Conservation (phyloP, 2,329 filamentous ascomycete genomes). For the Emergomyces orientalis region DNA sequence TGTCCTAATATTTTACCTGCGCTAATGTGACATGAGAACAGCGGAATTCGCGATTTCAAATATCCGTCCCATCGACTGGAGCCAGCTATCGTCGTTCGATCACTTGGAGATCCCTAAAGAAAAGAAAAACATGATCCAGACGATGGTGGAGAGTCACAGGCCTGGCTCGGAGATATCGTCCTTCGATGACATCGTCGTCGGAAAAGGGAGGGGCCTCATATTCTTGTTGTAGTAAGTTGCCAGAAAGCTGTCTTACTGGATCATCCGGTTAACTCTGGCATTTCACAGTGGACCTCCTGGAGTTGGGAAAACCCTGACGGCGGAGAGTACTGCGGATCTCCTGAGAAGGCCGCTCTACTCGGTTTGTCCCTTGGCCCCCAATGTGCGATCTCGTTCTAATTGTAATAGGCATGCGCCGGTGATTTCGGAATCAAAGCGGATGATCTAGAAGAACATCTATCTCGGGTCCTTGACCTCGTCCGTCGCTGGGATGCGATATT, state of each 20-base stretch:
- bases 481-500: constrained; percentile 45
- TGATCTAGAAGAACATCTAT: constrained; percentile 38
- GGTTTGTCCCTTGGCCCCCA: constrained; percentile 27
- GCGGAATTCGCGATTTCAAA: constrained; percentile 31
- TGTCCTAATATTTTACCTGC: not conserved
- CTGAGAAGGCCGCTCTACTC: constrained; percentile 44
- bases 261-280: not conserved
- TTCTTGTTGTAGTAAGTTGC: constrained; percentile 34
- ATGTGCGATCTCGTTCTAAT: not conserved
- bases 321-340: constrained; percentile 43
- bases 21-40: not conserved
- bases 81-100: constrained; percentile 36
- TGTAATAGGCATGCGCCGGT: constrained; percentile 24
- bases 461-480: constrained; percentile 40
- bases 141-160: constrained; percentile 41
- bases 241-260: not conserved
- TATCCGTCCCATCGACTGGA: constrained; percentile 38
- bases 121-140: constrained; percentile 34
- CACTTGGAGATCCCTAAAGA: constrained; percentile 40
- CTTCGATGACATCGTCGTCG: constrained; percentile 45
- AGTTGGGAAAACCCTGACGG: constrained; percentile 47
- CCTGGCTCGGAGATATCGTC: constrained; percentile 31
- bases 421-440: constrained; percentile 40
- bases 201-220: constrained; percentile 46
- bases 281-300: constrained; percentile 38